Evolutionary conservation across 139 green algal species (phyloP), one percentile per base, ranked within the genome.

Genomic region (Chlorella sp.): DNA sequence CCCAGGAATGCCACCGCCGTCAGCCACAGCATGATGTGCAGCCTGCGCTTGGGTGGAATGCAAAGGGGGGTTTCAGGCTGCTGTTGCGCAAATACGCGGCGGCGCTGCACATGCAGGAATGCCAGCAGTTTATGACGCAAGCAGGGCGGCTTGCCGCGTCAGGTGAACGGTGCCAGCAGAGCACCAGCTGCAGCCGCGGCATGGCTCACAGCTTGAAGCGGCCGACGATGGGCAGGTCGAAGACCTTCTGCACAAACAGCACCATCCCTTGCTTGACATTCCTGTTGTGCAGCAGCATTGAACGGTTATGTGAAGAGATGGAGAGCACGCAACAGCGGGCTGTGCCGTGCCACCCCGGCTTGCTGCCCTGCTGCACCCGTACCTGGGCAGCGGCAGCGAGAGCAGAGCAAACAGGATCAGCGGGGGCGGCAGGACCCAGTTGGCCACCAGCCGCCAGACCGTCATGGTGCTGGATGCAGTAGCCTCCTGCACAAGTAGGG

Each of bases 21-120:
- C 55, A 94, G 51, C 41, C 90, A 82, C 16, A 94, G 82, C 85
- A 91, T 90, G 20, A 94, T 86, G 63, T 94, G 91, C 21, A 94
- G 74, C 44, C 44, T 51, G 44, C 44, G 6, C 44, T 16, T 16
- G 44, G 9, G 44, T 51, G 44, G 44, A 51, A 51, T 6, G 44
- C 44, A 51, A 9, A 51, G 44, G 7, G 44, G 6, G 6, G 44
- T 51, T 6, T 51, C 44, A 51, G 9, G 44, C 9, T 9, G 6
- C 44, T 51, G 44, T 9, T 6, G 44, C 44, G 9, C 7, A 51
- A 51, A 16, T 51, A 6, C 9, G 44, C 44, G 44, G 44, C 44
- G 9, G 44, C 6, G 44, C 44, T 51, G 44, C 44, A 51, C 44
- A 51, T 51, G 44, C 44, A 51, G n/a, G n/a, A n/a, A n/a, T n/a